phyloP scores from a whole-genome alignment of 2,329 filamentous ascomycete species.

The Penicillium sp. region DNA sequence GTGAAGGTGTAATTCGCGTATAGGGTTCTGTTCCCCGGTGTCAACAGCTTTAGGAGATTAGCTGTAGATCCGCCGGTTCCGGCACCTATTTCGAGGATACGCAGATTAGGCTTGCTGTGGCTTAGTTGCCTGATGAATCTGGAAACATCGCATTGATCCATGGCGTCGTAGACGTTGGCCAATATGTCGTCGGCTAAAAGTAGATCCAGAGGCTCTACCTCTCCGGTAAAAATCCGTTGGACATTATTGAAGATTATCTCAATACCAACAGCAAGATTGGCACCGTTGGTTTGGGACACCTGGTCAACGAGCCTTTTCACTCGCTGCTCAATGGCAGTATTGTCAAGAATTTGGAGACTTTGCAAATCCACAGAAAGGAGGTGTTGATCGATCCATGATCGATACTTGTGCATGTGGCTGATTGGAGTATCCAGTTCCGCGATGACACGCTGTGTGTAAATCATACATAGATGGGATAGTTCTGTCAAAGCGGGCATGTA shows the following conservation, averaged over 20 bases:
- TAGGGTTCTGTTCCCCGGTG: slow-evolving; percentile 5
- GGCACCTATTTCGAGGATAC: slow-evolving; percentile 31
- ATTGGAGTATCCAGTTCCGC: slow-evolving; percentile 3
- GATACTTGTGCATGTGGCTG: slow-evolving; percentile 13
- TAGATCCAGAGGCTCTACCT: slow-evolving; percentile 17
- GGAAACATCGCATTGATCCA: slow-evolving; percentile 8
- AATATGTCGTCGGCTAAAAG: slow-evolving; percentile 21
- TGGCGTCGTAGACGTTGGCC: slow-evolving; percentile 10
- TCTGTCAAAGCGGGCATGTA: slow-evolving; percentile 7
- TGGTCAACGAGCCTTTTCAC: slow-evolving; percentile 1
- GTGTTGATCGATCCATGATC: slow-evolving; percentile 12
- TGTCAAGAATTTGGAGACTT: neutral
- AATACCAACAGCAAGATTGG: slow-evolving; percentile 1
- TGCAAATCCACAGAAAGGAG: neutral
- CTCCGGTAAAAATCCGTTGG: slow-evolving; percentile 14
- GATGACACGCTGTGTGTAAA: slow-evolving; percentile 10
- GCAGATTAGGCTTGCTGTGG: slow-evolving; percentile 26
- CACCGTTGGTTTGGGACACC: slow-evolving; percentile 1
- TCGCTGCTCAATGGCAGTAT: slow-evolving; percentile 2
- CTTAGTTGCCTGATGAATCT: slow-evolving; percentile 19
- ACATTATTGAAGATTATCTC: slow-evolving; percentile 8
- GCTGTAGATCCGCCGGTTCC: slow-evolving; percentile 31
- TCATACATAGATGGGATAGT: slow-evolving; percentile 16
- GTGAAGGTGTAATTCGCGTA: slow-evolving; percentile 32
- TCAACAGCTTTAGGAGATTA: slow-evolving; percentile 16